These are phyloP conservation scores for Tylopilus intermedius DNA, from an alignment of 768 basidiomycete species.

Conservation along the genomic window DNA sequence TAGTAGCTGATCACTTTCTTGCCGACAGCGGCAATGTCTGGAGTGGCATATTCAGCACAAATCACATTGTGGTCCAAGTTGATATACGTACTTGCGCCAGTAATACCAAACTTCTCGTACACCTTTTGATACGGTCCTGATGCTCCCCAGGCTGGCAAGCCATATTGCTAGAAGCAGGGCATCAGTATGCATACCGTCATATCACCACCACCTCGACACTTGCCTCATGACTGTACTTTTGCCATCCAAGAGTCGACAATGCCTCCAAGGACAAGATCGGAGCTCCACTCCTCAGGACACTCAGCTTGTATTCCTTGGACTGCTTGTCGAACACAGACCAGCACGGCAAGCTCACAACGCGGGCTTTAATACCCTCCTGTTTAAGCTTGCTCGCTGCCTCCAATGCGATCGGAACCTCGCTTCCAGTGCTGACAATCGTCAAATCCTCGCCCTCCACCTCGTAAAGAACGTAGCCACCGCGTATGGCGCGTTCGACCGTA, in stretches of 20 bases:
- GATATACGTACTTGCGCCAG: conserved; percentile 55
- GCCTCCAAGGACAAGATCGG: conserved; percentile 91
- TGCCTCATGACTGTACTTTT: conserved; percentile 83
- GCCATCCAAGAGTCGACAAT: conserved; percentile 77
- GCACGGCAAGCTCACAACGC: conserved; percentile 85
- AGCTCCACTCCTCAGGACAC: conserved; percentile 83
- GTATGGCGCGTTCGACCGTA: conserved; percentile 73
- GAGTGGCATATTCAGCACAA: conserved; percentile 5
- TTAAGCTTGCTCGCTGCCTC: conserved; percentile 82
- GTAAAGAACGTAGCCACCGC: conserved; percentile 86
- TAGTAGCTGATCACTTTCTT: conserved; percentile 88
- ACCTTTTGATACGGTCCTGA: conserved; percentile 89
- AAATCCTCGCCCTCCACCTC: conserved; percentile 75
- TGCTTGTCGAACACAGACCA: conserved; percentile 87
- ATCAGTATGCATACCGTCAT: not conserved
- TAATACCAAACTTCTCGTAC: conserved; percentile 87
- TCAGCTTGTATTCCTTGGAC: conserved; percentile 69
- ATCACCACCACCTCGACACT: conserved; percentile 7
- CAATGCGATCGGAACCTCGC: conserved; percentile 82
- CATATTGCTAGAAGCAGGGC: conserved; percentile 50
- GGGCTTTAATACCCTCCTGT: conserved; percentile 70
- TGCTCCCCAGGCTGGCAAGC: conserved; percentile 73
- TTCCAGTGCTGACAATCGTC: conserved; percentile 85
- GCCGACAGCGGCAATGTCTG: conserved; percentile 73
- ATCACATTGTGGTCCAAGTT: not conserved